Percentiles rank a stretch among this genome's conserved stretches.
phyloP scores from a whole-genome alignment of 2,329 filamentous ascomycete genomes.

The Pyricularia grisea region DNA sequence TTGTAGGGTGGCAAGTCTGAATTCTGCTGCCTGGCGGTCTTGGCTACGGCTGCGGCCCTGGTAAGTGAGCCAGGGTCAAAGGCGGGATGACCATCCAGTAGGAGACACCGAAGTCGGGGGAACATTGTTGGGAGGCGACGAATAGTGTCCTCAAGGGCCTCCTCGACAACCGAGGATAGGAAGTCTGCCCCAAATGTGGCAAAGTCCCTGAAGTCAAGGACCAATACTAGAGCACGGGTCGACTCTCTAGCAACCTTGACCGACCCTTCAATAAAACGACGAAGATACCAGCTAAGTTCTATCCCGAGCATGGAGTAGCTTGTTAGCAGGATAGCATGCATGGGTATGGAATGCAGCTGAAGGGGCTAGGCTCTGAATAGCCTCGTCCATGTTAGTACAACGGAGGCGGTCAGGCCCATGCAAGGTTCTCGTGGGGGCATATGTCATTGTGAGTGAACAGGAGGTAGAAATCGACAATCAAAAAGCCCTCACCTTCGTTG shows the following conservation, averaged over 20 bases:
- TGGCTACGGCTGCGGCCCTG: neutral
- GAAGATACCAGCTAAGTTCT: conserved; percentile 41
- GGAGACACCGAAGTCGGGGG: conserved; percentile 32
- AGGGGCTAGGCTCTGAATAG: neutral
- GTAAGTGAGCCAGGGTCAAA: conserved; percentile 29
- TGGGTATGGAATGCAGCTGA: neutral
- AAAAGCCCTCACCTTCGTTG: conserved; percentile 17
- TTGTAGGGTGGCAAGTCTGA: conserved; percentile 7
- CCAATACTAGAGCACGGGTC: conserved; percentile 24
- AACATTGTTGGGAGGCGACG: conserved; percentile 27
- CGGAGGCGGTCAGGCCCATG: neutral
- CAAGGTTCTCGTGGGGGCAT: neutral
- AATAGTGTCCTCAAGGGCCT: conserved; percentile 29
- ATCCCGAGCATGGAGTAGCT: neutral
- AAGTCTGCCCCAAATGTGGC: conserved; percentile 29
- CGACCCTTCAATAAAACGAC: conserved; percentile 29
- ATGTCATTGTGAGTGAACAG: neutral
- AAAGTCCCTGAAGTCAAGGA: conserved; percentile 38
- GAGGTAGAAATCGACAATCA: neutral
- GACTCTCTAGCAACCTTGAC: conserved; percentile 27
- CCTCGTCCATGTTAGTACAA: neutral
- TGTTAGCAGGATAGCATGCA: neutral
- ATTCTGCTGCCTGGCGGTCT: neutral
- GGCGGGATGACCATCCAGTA: conserved; percentile 37
- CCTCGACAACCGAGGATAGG: conserved; percentile 26